A percentile compares a stretch with the other conserved stretches of the same genome.
Evolutionary conservation across 2,329 filamentous ascomycete species (phyloP).

Genomic region (Atkinsonella texensis): DNA sequence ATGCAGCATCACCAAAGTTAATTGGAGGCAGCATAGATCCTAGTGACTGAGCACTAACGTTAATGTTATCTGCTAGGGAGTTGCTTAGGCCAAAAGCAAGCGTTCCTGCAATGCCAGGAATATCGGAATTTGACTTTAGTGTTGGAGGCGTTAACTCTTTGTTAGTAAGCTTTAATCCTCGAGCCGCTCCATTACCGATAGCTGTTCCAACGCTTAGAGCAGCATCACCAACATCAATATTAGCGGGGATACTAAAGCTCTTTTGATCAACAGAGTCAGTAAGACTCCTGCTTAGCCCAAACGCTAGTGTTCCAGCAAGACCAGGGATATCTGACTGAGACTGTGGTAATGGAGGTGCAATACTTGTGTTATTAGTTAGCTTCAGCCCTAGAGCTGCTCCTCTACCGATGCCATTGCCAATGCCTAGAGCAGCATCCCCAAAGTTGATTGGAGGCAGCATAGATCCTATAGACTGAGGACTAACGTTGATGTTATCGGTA

Average conservation of each 20-base stretch:
- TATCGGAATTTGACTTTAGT: not conserved
- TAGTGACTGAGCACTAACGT: not conserved
- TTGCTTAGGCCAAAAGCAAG: constrained; percentile 5
- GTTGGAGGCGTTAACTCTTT: not conserved
- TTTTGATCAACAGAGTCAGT: not conserved
- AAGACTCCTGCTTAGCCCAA: constrained; percentile 2
- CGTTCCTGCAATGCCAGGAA: constrained; percentile 3
- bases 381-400: constrained; percentile 6
- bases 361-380: constrained; percentile 2
- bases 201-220: constrained; percentile 8
- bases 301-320: constrained; percentile 3
- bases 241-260: not conserved
- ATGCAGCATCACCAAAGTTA: not conserved
- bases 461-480: not conserved
- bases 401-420: constrained; percentile 6
- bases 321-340: constrained; percentile 4
- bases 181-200: constrained; percentile 9
- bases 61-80: constrained; percentile 2
- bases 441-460: constrained; percentile 2
- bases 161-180: constrained; percentile 1
- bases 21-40: constrained; percentile 1
- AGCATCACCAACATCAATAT: constrained; percentile 5
- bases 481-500: constrained; percentile 1
- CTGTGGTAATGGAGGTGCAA: not conserved
- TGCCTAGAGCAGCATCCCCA: not conserved